A percentile compares a stretch with the other conserved stretches of the same genome.
These are phyloP conservation scores for Umbilicus rupestris DNA, from an alignment of 164 flowering plant genomes.

Conservation along the genomic window DNA sequence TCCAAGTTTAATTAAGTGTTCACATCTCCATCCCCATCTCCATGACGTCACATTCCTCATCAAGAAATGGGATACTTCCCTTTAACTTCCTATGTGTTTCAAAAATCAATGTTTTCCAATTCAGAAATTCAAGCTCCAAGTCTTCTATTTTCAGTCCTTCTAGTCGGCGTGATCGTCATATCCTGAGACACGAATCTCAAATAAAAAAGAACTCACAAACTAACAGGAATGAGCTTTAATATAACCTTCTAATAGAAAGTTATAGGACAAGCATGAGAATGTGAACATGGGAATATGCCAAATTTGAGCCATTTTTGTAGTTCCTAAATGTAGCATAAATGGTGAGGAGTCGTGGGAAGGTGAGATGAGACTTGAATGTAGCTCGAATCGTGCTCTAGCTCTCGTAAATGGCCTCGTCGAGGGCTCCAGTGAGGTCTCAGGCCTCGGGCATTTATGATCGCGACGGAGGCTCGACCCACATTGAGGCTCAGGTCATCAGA, in stretches of 20 bases:
- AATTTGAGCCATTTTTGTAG: neutral
- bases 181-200: neutral
- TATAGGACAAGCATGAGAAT: constrained; percentile 1
- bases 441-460: no score
- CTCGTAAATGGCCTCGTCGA: no score
- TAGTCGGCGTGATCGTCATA: neutral
- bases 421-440: no score
- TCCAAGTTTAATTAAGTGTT: constrained; percentile 1
- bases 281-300: constrained; percentile 2
- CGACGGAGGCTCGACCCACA: no score
- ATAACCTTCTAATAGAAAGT: neutral
- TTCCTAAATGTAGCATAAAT: neutral
- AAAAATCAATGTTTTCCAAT: neutral
- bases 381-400: no score
- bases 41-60: constrained; percentile 5
- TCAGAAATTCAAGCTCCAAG: neutral
- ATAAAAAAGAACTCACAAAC: no score
- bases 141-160: neutral
- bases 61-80: neutral
- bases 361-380: no score
- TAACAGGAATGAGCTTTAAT: no score
- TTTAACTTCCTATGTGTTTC: neutral
- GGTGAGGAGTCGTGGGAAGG: neutral
- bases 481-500: no score
- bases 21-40: constrained; percentile 4